Evolutionary conservation across 23 red algal genomes (phyloP).

Genomic region (Gracilaria vermiculophylla): DNA sequence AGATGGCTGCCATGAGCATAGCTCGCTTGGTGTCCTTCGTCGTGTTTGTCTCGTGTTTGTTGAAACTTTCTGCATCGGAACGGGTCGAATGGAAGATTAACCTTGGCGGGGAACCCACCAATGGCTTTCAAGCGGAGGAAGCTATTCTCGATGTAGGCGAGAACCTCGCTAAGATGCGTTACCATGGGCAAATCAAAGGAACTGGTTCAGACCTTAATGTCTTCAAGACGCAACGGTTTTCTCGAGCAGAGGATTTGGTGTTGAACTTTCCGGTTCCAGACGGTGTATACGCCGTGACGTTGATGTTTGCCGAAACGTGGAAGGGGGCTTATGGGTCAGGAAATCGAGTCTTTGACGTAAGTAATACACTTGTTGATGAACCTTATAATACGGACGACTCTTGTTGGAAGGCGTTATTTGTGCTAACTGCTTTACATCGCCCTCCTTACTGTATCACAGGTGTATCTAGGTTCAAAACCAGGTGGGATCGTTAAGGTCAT

Average conservation of each 20-base stretch:
- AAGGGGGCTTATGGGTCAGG: conserved; percentile 60
- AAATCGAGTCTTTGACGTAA: conserved; percentile 74
- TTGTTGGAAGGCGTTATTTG: background rate
- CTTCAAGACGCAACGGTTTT: conserved; percentile 72
- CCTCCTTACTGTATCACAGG: background rate
- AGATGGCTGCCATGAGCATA: background rate
- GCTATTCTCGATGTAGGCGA: conserved; percentile 40
- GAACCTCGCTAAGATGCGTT: conserved; percentile 62
- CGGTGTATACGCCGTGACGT: conserved; percentile 62
- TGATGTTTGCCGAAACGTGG: conserved; percentile 80
- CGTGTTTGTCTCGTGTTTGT: background rate
- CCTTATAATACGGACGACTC: background rate
- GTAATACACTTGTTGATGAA: background rate
- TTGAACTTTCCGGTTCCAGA: conserved; percentile 67
- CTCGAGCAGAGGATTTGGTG: conserved; percentile 61
- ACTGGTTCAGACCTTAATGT: conserved; percentile 45
- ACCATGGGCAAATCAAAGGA: conserved; percentile 52
- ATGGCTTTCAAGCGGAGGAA: conserved; percentile 62
- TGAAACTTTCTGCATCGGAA: background rate
- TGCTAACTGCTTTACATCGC: background rate
- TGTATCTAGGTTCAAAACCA: conserved; percentile 68
- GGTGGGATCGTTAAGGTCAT: conserved; percentile 51
- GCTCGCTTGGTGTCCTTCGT: background rate
- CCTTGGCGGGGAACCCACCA: conserved; percentile 45
- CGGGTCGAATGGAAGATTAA: conserved; percentile 69